Base-by-base conservation (phyloP, 805 yeast species). In the Barnettozyma sp. region DNA sequence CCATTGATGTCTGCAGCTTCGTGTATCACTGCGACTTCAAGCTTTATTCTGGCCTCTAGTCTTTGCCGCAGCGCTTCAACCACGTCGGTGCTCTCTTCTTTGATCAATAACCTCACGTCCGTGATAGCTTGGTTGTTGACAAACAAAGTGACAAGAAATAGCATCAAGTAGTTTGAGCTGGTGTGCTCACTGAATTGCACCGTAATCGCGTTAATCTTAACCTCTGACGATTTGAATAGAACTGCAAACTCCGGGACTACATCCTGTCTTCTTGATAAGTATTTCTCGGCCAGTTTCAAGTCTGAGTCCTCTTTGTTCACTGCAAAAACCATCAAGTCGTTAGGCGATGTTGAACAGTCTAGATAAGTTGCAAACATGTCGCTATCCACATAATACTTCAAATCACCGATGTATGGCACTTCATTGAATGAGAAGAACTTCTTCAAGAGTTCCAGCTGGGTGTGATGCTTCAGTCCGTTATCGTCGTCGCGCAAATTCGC, bases 321-420 rank as follows among this genome's bases (percentile, higher is more conserved):
- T 9, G 46, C 46, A 17, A 41, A 50, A 7, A 52, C 33, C 24
- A 46, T 25, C n/a, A 52, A 32, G 28, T 52, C 55, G 17, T 46
- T 42, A 3, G 34, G 38, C 14, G 31, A 27, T 40, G 60, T 88
- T 18, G 94, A 87, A 20, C 92, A 90, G 16, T 94, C 95, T 11
- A 88, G 73, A 44, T 82, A 70, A 35, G 70, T 61, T 51, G 78
- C 84, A 40, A 85, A 72, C 54, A 71, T 79, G 29, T 80, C 83
- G 43, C 73, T 74, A 40, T 63, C 71, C 11, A 82, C 78, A 30
- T 65, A 63, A 9, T 73, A 63, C 14, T 82, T 85, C 49, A 76
- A 72, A 56, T 86, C 94, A 54, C 90, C 95, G 46, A 85, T 79
- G 60, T 83, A 87, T 51, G 78, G 59, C 33, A 60, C 49, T 37